Evolutionary conservation across 225 moss, liverwort and hornwort species (phyloP), one percentile per base, ranked within the genome.

Genomic region (Ulota crispa): DNA sequence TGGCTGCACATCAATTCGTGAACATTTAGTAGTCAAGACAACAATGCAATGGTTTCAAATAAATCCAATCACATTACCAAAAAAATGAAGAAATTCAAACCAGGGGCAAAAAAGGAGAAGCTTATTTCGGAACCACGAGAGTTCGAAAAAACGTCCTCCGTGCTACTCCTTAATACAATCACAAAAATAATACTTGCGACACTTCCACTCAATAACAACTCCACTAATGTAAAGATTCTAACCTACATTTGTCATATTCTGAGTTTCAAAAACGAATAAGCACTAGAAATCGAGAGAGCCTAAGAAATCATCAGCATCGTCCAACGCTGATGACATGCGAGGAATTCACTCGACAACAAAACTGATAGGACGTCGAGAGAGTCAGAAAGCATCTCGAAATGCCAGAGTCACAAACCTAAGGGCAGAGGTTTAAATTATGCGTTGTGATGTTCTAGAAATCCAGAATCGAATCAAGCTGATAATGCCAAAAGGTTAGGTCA

Each of bases 1-100:
- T 66, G 18, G 23, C 85, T 88, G 85, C 82, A 78, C 34, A 79
- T 61, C 62, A 72, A 77, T 68, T 67, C 9, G 43, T 21, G 57
- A 79, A 68, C 43, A 30, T 69, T 79, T 56, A 79, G 56, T 59
- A 57, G 37, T 78, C 57, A 79, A 43, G 32, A 19, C 23, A 21
- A 43, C 36, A 80, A 19, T 21, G 47, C 12, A 50, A 52, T 60
- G 28, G 23, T 57, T 42, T 69, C 43, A 69, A 28, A 30, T 42
- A 9, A 30, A 57, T 28, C 30, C 41, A 57, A 57, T 42, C 56
- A 42, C 31, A 69, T 69, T 43, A 13, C 79, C 27, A 23, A 16
- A 57, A 23, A 69, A 56, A 30, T 16, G 15, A 42, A 69, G 31
- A 70, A 69, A 9, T 31, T 70, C 16, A 60, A 31, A 70, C n/a